Percentiles rank a stretch among this genome's conserved stretches.
Conservation (phyloP, 208 protist genomes). For the Ichthyophonus hoferi region DNA sequence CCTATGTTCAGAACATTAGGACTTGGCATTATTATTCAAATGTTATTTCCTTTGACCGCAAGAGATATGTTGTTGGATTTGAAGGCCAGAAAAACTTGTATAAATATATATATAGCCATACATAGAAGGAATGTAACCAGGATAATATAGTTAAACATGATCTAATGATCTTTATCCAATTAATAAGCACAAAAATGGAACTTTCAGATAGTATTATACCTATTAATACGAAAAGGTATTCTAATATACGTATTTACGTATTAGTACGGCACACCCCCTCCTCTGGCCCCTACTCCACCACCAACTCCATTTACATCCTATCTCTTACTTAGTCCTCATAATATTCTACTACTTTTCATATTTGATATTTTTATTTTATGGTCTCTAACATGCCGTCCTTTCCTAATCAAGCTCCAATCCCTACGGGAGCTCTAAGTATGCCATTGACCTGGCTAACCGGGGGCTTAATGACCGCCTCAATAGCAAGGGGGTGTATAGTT, state of each 20-base stretch:
- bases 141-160: too few relatives aligned
- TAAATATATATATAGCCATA: too few relatives aligned
- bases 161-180: background rate
- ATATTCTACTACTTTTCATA: background rate
- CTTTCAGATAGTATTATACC: background rate
- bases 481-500: slow-evolving; percentile 11
- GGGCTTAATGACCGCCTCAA: slow-evolving; percentile 25
- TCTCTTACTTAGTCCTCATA: background rate
- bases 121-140: too few relatives aligned
- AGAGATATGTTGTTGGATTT: too few relatives aligned
- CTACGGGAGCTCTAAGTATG: slow-evolving; percentile 29
- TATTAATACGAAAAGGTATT: background rate
- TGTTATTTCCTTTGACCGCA: too few relatives aligned
- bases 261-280: background rate
- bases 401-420: slow-evolving; percentile 33
- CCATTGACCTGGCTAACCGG: slow-evolving; percentile 13
- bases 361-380: background rate
- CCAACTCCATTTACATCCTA: background rate
- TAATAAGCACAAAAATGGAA: background rate
- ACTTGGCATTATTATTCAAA: too few relatives aligned
- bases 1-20: too few relatives aligned
- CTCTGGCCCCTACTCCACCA: background rate
- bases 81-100: too few relatives aligned
- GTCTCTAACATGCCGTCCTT: too few relatives aligned
- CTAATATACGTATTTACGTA: background rate